These are phyloP conservation scores for Chaetomium sp. DNA, from an alignment of 2,329 filamentous ascomycete species.

Conservation along the genomic window DNA sequence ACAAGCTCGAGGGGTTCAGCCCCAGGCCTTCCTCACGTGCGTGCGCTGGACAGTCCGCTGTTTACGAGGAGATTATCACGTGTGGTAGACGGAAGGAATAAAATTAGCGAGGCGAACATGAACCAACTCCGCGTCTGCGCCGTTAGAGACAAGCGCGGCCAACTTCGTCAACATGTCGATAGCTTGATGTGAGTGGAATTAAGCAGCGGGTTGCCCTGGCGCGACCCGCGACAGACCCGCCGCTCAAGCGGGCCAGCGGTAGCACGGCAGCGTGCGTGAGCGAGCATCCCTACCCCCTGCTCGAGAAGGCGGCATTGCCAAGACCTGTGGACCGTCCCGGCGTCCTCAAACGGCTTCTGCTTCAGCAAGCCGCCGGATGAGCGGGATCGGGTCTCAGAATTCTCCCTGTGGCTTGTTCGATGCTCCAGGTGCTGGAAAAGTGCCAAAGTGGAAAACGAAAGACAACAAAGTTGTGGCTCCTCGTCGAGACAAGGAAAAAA, in stretches of 20 bases:
- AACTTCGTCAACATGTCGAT: background rate
- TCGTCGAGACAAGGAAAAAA: too few relatives aligned
- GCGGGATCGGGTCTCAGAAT: conserved; percentile 24
- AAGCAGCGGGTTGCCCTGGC: background rate
- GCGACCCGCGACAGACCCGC: background rate
- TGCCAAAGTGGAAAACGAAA: too few relatives aligned
- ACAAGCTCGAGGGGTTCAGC: background rate
- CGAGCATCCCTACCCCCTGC: background rate
- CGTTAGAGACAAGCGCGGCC: background rate
- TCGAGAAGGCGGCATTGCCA: too few relatives aligned
- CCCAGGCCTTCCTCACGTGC: too few relatives aligned
- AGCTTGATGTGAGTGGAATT: background rate
- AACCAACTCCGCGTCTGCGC: background rate
- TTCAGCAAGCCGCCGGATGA: conserved; percentile 24
- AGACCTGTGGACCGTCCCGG: background rate
- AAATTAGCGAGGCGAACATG: background rate
- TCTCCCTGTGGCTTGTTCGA: conserved; percentile 1
- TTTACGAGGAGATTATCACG: too few relatives aligned
- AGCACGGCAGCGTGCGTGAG: background rate
- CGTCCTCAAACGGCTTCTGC: conserved; percentile 27
- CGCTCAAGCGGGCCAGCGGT: background rate
- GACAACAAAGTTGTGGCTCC: too few relatives aligned
- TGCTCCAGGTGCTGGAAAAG: background rate
- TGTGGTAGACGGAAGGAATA: background rate
- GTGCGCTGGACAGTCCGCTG: too few relatives aligned